Evolutionary conservation across 2,329 filamentous ascomycete species (phyloP), one percentile per base, ranked within the genome.

Genomic region (Epichloe uncinata): DNA sequence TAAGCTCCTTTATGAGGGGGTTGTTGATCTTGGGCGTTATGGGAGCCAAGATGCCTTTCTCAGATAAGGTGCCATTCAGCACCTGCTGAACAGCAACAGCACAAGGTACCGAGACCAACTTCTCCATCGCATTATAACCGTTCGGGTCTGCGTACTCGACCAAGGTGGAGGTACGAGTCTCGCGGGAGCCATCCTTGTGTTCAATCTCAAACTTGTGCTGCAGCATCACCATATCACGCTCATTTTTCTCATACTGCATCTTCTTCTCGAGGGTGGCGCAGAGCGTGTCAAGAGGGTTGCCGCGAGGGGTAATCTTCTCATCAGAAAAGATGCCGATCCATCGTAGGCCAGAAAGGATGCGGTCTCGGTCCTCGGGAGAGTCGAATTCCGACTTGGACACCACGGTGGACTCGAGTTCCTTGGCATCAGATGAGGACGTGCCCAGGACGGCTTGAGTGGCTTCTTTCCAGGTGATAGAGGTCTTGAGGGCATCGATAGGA

Each of bases 221-320:
- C 34, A 88, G 76, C 44, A 85, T 79, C 56, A 93, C 85, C 57
- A 94, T 73, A 67, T 95, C 89, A 52, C 89, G 83, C 79, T 95
- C 88, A 53, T 78, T 84, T 59, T 84, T 74, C 62, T 79, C 84
- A 67, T 84, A 95, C 68, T 86, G 79, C 87, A 95, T 94, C 81
- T 94, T 95, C 74, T 86, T 72, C 74, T 95, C 88, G 33, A 95
- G 78, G 3, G 82, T 85, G 34, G 87, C 87, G 71, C 89, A 95
- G 38, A 95, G 80, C n/a, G 86, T 91, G 67, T 95, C 90, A 22
- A 95, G 78, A 4, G 88, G 85, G 72, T 87, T 95, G 49, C 81
- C 84, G 50, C 80, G 74, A 30, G 87, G 83, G 5, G 71, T 84
- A 62, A 84, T 88, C 64, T 78, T 48, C 22, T 51, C 49, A 13